Evolutionary conservation across 352 stramenopile genomes (phyloP), one percentile per base, ranked within the genome.

Genomic region (Phytophthora pistaciae): DNA sequence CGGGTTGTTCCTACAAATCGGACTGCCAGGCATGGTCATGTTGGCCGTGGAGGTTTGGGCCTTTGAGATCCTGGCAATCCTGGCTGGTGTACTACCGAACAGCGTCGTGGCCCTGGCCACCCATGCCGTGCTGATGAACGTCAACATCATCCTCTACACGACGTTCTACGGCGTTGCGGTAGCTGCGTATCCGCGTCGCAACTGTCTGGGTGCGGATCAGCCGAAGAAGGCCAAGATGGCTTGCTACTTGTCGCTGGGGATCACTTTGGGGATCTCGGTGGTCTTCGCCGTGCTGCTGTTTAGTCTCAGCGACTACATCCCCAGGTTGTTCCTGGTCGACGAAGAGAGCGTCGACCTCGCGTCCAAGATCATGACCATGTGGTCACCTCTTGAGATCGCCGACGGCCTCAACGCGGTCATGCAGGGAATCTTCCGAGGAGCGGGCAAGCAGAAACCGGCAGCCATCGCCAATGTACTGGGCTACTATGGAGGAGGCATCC

Each of bases 11-110:
- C 59, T 77, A 18, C 63, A 57, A 2, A 75, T 90, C 23, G 81
- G 83, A 5, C 40, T 81, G 9, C 74, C 83, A 0, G 82, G 85
- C 1, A 79, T 91, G 77, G 53, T 90, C 31, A 87, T 87, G 69
- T 76, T 90, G 64, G 63, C 81, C 33, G 80, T 91, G 31, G 84
- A 90, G 49, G 84, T 80, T 63, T 89, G 83, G 72, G 82, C 81
- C 14, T 90, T 84, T 31, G 83, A 92, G 52, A 70, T 88, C 46
- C 72, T 92, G 18, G 72, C 81, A 18, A 68, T 91, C 18, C 29
- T 83, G 20, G 72, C 78, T 0, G 80, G 83, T 2, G 33, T 90
- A 16, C 67, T 92, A 3, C 81, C 81, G 0, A 61, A 90, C 21
- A 70, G 64, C 40, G 61, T 90, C 25, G 60, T 89, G 23, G 79